Conservation (phyloP, 2,329 filamentous ascomycete genomes). For the Exophiala lecanii-corni region DNA sequence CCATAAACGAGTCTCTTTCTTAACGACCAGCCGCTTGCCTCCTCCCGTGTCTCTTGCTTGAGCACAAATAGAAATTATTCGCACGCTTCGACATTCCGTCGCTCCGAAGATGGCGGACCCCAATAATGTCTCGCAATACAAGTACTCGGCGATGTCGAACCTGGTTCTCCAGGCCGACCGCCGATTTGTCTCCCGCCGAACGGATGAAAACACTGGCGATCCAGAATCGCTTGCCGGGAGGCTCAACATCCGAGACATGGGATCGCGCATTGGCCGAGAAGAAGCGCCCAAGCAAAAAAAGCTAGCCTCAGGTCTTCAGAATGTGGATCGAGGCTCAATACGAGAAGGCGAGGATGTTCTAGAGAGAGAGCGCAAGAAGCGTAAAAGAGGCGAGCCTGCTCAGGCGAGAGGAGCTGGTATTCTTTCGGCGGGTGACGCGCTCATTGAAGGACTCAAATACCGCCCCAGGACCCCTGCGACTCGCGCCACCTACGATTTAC, state of each 20-base stretch:
- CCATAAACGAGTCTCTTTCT: background rate
- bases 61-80: no score
- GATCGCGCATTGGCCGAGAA: conserved; percentile 74
- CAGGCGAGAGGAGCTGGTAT: conserved; percentile 71
- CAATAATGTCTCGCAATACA: conserved; percentile 88
- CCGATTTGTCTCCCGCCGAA: conserved; percentile 86
- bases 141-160: conserved; percentile 99
- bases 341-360: conserved; percentile 80
- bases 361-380: conserved; percentile 78
- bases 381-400: conserved; percentile 68
- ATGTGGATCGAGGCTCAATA: conserved; percentile 69
- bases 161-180: conserved; percentile 99
- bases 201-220: conserved; percentile 92
- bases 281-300: conserved; percentile 77
- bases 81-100: no score
- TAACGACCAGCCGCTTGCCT: no score
- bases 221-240: conserved; percentile 94
- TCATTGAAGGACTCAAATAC: conserved; percentile 89
- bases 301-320: conserved; percentile 57
- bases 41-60: no score
- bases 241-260: conserved; percentile 93
- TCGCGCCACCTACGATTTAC: conserved; percentile 87
- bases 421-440: conserved; percentile 74
- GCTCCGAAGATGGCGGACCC: conserved; percentile 61
- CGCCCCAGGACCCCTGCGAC: conserved; percentile 87